These are phyloP conservation scores for Aspergillus homomorphus DNA, from an alignment of 495 filamentous ascomycete species.

Conservation along the genomic window DNA sequence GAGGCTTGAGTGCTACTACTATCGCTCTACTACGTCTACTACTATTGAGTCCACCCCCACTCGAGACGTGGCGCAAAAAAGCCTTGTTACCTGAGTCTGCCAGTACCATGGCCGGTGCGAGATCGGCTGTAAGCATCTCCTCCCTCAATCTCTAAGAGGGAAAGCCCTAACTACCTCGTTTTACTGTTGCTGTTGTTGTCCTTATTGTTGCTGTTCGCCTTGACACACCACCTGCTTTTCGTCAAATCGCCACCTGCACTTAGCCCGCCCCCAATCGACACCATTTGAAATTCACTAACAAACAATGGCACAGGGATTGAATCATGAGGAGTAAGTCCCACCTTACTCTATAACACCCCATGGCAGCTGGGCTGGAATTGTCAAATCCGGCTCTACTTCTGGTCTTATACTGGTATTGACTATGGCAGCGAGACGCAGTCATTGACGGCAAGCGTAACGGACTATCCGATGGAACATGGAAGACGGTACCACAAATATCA, in stretches of 20 bases:
- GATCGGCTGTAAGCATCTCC: constrained; percentile 20
- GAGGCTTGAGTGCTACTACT: constrained; percentile 1
- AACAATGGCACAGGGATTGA: constrained; percentile 20
- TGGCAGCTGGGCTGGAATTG: background rate
- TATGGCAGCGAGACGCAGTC: constrained; percentile 46
- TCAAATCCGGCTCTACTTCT: background rate
- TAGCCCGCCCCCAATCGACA: constrained; percentile 1
- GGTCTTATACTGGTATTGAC: constrained; percentile 3
- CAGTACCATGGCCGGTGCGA: constrained; percentile 14
- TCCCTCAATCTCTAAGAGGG: background rate
- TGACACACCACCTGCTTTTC: background rate
- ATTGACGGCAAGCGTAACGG: constrained; percentile 47
- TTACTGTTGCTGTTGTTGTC: background rate
- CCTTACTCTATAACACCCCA: background rate
- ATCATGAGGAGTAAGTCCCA: constrained; percentile 23
- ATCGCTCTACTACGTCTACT: constrained; percentile 6
- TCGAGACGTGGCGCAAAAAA: constrained; percentile 4
- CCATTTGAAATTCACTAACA: constrained; percentile 20
- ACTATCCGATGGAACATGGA: constrained; percentile 54
- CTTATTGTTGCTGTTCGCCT: background rate
- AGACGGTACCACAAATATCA: constrained; percentile 56
- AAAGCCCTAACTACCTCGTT: background rate
- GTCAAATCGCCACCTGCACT: background rate
- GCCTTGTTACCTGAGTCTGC: constrained; percentile 13
- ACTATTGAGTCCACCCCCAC: background rate